Evolutionary conservation across 2,329 filamentous ascomycete genomes (phyloP).

Genomic region (Pseudogymnoascus sp.): DNA sequence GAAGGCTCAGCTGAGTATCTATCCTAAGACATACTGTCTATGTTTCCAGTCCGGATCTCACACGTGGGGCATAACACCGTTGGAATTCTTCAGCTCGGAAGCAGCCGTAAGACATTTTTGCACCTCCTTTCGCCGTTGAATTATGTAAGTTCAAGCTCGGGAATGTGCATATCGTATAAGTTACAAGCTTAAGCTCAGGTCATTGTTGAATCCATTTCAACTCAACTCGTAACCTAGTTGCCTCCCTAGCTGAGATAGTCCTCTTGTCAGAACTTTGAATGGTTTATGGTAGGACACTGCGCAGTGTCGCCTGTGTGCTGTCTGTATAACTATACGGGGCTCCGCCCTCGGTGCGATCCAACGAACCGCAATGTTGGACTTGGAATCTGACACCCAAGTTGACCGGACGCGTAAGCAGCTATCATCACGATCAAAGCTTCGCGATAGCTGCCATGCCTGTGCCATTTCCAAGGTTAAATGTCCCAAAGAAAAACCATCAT

Average conservation of each 20-base stretch:
- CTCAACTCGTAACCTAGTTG: not conserved
- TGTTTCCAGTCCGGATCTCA: slow-evolving; percentile 1
- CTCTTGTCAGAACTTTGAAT: not conserved
- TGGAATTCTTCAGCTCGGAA: not conserved
- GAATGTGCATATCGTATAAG: not conserved
- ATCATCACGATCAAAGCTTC: slow-evolving; percentile 22
- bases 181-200: not conserved
- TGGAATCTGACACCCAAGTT: not conserved
- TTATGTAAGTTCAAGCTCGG: not conserved
- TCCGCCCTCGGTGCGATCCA: not conserved
- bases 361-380: not conserved
- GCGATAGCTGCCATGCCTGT: slow-evolving; percentile 33
- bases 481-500: slow-evolving; percentile 29
- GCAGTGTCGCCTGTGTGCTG: not conserved
- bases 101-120: not conserved
- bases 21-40: not conserved
- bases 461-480: slow-evolving; percentile 32
- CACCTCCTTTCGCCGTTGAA: not conserved
- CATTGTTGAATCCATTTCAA: not conserved
- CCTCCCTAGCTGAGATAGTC: not conserved
- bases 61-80: not conserved
- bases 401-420: not conserved
- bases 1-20: not conserved
- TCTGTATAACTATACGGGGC: slow-evolving; percentile 1
- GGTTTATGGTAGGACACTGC: not conserved